Percentiles rank a stretch among this genome's conserved stretches.
Evolutionary conservation across 495 filamentous ascomycete species (phyloP).

Genomic region (Aspergillus baeticus): DNA sequence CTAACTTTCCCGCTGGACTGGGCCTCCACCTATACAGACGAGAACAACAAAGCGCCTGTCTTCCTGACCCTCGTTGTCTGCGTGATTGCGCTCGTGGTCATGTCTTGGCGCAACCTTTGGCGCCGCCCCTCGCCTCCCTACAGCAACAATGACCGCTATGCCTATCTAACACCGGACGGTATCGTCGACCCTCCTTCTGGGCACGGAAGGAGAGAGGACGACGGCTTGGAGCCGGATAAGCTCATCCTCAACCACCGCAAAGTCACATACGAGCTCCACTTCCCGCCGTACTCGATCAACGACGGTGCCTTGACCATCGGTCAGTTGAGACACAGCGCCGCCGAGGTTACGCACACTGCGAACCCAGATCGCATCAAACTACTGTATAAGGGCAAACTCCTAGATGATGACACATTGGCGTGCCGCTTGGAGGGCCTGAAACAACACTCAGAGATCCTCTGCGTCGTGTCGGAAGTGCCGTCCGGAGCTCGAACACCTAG

Average conservation of each 20-base stretch:
- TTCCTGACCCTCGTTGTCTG: conserved; percentile 43
- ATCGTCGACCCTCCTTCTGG: conserved; percentile 41
- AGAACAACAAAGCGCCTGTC: conserved; percentile 38
- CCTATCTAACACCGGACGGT: conserved; percentile 76
- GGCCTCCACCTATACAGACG: conserved; percentile 25
- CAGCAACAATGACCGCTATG: conserved; percentile 67
- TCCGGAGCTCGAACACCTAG: conserved; percentile 50
- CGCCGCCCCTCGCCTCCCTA: conserved; percentile 53
- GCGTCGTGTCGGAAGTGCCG: conserved; percentile 52
- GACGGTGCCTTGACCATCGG: conserved; percentile 70
- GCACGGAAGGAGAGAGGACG: conserved; percentile 23
- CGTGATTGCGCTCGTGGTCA: conserved; percentile 48
- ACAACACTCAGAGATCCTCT: conserved; percentile 75
- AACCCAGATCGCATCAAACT: conserved; percentile 66
- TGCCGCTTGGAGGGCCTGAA: conserved; percentile 75
- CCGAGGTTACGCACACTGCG: conserved; percentile 57
- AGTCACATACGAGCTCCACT: conserved; percentile 71
- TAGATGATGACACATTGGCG: conserved; percentile 64
- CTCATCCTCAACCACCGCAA: conserved; percentile 72
- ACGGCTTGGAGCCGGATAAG: conserved; percentile 66
- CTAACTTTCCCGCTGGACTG: conserved; percentile 6
- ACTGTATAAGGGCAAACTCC: conserved; percentile 77
- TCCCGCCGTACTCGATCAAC: conserved; percentile 78
- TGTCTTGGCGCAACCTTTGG: conserved; percentile 62
- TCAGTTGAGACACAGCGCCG: conserved; percentile 64